phyloP scores from a whole-genome alignment of 768 basidiomycete genomes.

The Suillus lakei region DNA sequence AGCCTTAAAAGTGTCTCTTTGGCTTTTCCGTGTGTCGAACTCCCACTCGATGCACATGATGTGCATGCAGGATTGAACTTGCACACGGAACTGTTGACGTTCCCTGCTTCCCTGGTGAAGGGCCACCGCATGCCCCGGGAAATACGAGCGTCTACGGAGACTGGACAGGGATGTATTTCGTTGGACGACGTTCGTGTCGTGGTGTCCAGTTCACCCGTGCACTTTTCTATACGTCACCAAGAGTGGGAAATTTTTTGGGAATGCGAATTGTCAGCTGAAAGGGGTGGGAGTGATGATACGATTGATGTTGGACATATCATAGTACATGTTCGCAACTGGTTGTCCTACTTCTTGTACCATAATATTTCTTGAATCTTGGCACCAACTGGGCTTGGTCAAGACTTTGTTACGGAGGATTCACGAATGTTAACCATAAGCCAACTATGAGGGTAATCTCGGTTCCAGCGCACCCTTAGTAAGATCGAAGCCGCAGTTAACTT shows the following conservation, averaged over 20 bases:
- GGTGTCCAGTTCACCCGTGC: neutral
- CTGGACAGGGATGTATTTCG: neutral
- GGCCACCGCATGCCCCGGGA: neutral
- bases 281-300: too few species aligned
- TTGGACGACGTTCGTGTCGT: neutral
- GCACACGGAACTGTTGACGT: neutral
- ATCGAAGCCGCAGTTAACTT: neutral
- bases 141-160: neutral
- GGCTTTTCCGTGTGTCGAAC: neutral
- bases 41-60: neutral
- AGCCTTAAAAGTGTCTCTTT: constrained; percentile 21
- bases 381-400: too few species aligned
- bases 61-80: neutral
- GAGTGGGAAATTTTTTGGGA: neutral
- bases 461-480: neutral
- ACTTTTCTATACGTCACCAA: neutral
- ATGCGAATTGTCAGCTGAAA: neutral
- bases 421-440: too few species aligned
- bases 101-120: neutral
- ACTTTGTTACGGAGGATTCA: too few species aligned
- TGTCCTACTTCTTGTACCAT: too few species aligned
- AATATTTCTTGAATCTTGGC: too few species aligned
- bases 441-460: neutral
- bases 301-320: too few species aligned
- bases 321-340: too few species aligned